phyloP scores from a whole-genome alignment of 208 protist species.

The Novymonas esmeraldas region DNA sequence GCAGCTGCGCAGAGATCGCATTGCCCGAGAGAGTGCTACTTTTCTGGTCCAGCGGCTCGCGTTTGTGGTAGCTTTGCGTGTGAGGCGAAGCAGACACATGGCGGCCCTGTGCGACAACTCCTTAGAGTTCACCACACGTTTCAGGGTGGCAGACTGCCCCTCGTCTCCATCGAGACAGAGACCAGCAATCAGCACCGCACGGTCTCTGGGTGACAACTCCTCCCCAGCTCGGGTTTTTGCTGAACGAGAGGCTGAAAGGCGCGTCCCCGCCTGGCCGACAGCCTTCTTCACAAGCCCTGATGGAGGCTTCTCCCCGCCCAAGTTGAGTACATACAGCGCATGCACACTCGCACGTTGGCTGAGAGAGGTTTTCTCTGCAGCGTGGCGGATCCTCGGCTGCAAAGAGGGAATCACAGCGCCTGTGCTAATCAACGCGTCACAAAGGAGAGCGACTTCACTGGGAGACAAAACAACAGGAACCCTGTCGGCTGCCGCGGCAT shows the following conservation, averaged over 20 bases:
- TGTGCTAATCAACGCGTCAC: conserved; percentile 16
- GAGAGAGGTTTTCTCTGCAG: conserved; percentile 1
- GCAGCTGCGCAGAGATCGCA: conserved; percentile 2
- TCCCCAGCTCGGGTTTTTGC: neutral
- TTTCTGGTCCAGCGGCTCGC: conserved; percentile 8
- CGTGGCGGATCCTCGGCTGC: neutral
- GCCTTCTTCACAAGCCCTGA: conserved; percentile 16
- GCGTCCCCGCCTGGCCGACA: conserved; percentile 3
- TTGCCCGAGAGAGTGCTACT: neutral
- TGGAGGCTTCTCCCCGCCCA: conserved; percentile 9
- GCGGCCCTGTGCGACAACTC: conserved; percentile 9
- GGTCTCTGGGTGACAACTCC: conserved; percentile 3
- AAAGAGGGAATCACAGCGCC: neutral
- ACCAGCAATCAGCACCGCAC: conserved; percentile 12
- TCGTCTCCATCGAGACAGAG: conserved; percentile 23
- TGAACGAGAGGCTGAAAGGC: conserved; percentile 13
- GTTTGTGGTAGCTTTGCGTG: neutral
- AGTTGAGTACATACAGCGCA: conserved; percentile 14
- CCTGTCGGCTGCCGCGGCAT: neutral
- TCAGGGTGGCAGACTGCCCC: conserved; percentile 4
- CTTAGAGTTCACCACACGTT: conserved; percentile 9
- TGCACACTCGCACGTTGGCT: conserved; percentile 19
- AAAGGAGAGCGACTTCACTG: conserved; percentile 13
- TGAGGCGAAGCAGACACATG: conserved; percentile 14
- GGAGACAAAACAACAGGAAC: neutral